Evolutionary conservation across 495 filamentous ascomycete species (phyloP), one percentile per base, ranked within the genome.

Genomic region (Annulohypoxylon bovei): DNA sequence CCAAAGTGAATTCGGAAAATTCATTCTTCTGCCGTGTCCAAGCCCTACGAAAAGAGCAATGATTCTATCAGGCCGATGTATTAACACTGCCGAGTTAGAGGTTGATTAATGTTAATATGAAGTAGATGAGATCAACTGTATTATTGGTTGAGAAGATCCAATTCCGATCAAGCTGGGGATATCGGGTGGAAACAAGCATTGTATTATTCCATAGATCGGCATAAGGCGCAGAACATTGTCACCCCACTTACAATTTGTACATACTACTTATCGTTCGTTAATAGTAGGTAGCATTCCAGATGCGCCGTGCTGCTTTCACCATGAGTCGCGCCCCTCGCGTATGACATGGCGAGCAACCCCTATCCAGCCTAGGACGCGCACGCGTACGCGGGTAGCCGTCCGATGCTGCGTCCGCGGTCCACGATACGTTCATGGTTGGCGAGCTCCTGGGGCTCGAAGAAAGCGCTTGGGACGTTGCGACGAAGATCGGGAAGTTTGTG

Each of bases 21-120:
- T 56, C 5, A 32, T 56, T 20, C 33, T 56, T 3, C 25, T 37
- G 53, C 53, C 53, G 12, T 56, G 53, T 11, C 53, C 53, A 7
- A 12, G n/a, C 11, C 9, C 3, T 56, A 6, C 53, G 7, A 18
- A 37, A 18, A 53, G 32, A 56, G 23, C n/a, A 30, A 18, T 27
- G 32, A 12, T 39, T 6, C 7, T 39, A 12, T 14, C 12, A 22
- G 28, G 16, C 6, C 16, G 6, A 28, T 5, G 23, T 6, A 0
- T 28, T 14, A 30, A 12, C 11, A 30, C n/a, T n/a, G 30, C 22
- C 14, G 25, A 52, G 4, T 7, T 16, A 30, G 14, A 30, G 25
- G 11, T 16, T 25, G 12, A n/a, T 4, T 20, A 33, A 5, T 32
- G 7, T 14, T 12, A 20, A n/a, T 14, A 20, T 23, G 8, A 4